Conservation (phyloP, 768 basidiomycete genomes). For the Mycena epipterygia region DNA sequence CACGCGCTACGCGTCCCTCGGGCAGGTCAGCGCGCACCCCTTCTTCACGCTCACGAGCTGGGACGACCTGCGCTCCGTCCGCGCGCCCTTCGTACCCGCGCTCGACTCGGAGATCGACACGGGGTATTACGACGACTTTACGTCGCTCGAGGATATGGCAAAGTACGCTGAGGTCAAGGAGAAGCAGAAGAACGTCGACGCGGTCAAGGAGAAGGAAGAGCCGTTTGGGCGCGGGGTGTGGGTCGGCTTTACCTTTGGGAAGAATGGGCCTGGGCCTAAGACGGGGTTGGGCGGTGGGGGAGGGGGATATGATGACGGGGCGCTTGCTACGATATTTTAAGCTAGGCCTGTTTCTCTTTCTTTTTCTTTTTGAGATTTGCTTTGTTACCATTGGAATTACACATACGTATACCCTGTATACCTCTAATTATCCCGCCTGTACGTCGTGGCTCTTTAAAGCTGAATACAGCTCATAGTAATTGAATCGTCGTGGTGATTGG, state of each 20-base stretch:
- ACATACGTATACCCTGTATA: constrained; percentile 29
- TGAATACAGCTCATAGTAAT: neutral
- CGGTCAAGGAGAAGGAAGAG: constrained; percentile 91
- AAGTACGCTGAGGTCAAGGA: constrained; percentile 99
- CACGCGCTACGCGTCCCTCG: constrained; percentile 80
- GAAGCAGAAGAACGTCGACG: constrained; percentile 95
- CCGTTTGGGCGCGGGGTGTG: constrained; percentile 80
- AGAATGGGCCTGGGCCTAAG: constrained; percentile 79
- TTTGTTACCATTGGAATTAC: constrained; percentile 30
- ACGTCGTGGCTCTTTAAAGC: neutral
- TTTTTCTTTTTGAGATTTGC: constrained; percentile 3
- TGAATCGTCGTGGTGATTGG: neutral
- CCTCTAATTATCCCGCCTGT: constrained; percentile 10
- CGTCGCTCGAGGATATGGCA: constrained; percentile 92
- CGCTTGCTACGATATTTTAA: constrained; percentile 73
- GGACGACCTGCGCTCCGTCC: constrained; percentile 80
- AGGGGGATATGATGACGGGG: constrained; percentile 63
- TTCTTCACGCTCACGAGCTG: constrained; percentile 88
- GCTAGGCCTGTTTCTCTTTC: neutral
- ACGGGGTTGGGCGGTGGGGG: constrained; percentile 50
- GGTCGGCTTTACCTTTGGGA: constrained; percentile 94
- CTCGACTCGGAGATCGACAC: constrained; percentile 96
- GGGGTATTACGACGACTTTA: constrained; percentile 95
- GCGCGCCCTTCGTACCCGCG: constrained; percentile 94
- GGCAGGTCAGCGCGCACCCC: constrained; percentile 80